phyloP scores from a whole-genome alignment of 108 stramenopile genomes.

The Cyclotella sp. region DNA sequence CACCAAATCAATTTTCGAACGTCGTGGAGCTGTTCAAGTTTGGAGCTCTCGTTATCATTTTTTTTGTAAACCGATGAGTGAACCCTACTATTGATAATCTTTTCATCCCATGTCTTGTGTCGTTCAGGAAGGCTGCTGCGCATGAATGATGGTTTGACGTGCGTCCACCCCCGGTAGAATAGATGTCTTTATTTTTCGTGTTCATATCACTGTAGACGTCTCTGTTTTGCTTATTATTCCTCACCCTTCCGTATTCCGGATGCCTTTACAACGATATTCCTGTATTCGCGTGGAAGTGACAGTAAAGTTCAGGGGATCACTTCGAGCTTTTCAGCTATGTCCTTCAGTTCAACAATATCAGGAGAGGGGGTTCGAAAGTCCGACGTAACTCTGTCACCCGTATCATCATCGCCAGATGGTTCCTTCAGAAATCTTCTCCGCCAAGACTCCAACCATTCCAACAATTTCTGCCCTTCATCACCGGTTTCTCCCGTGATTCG shows the following conservation, averaged over 20 bases:
- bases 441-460: slow-evolving; percentile 21
- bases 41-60: too few species aligned
- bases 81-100: too few species aligned
- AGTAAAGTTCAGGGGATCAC: slow-evolving; percentile 1
- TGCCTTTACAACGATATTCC: background rate
- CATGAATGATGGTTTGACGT: too few species aligned
- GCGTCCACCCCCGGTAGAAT: too few species aligned
- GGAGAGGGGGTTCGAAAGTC: slow-evolving; percentile 13
- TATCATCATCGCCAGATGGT: slow-evolving; percentile 20
- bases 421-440: slow-evolving; percentile 33
- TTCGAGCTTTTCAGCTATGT: background rate
- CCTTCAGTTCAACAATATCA: background rate
- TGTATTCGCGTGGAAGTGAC: background rate
- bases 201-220: too few species aligned
- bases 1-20: too few species aligned
- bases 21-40: too few species aligned
- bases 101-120: too few species aligned
- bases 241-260: background rate
- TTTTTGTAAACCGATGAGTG: too few species aligned
- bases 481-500: slow-evolving; percentile 30
- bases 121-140: too few species aligned
- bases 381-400: slow-evolving; percentile 22
- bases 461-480: slow-evolving; percentile 27
- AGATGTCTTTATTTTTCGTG: too few species aligned
- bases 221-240: background rate